Evolutionary conservation across 495 filamentous ascomycete genomes (phyloP), one percentile per base, ranked within the genome.

Genomic region (Penicillium paxilli): DNA sequence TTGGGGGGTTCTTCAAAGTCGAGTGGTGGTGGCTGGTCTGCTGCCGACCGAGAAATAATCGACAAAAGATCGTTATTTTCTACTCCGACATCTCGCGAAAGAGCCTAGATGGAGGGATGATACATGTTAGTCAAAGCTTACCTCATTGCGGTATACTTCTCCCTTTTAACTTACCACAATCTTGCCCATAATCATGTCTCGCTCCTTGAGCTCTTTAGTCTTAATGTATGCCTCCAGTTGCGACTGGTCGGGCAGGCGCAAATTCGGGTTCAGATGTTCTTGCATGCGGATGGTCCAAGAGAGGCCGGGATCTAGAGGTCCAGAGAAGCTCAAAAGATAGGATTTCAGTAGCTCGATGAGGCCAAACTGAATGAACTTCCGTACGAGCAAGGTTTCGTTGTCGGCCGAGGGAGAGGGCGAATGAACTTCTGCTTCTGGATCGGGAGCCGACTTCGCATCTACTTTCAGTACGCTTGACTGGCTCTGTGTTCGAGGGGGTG

Each of bases 331-430:
- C 53, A 83, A 65, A 17, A 92, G 74, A 58, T 93, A 98, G 6
- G 85, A 82, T 65, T 96, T 94, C 16, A 96, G 64, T 14, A 96
- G 69, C 64, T 94, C 92, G 0, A 92, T 87, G 21, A 94, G 72
- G 60, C 96, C 96, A 42, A 91, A 89, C 58, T 96, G 89, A 50
- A 97, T 70, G 24, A 96, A 79, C 50, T 82, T 87, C 33, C 71
- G 71, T 61, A 88, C 84, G 50, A 95, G 71, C 10, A 74, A 71
- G 0, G 70, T 69, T 26, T 80, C 79, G 50, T 91, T 86, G 37
- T 80, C 72, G 16, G 70, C 63, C 19, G 71, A 66, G 2, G 68
- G 58, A 5, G 80, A 77, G 21, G 87, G 80, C 7, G 75, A 71
- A 20, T 76, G 68, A 28, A 71, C 76, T 57, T 88, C 81, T 5